Conservation (phyloP, 1,284 basidiomycete species). For the Ganoderma sinense region DNA sequence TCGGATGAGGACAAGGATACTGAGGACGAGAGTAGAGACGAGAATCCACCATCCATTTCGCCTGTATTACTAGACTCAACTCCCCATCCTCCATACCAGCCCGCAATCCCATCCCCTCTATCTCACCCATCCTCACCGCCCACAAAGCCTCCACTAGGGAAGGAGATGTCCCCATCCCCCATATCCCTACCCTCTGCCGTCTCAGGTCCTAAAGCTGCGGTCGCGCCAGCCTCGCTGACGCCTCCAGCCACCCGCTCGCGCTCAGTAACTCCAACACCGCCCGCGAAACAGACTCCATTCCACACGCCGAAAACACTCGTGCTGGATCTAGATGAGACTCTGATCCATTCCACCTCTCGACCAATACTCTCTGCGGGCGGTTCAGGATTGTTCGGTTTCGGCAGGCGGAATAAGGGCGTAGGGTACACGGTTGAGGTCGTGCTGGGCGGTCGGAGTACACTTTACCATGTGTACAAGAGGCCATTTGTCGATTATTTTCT, state of each 20-base stretch:
- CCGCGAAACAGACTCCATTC: constrained; percentile 70
- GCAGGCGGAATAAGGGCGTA: constrained; percentile 69
- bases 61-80: constrained; percentile 36
- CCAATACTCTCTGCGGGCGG: constrained; percentile 63
- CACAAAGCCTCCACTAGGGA: constrained; percentile 21
- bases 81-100: constrained; percentile 33
- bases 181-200: constrained; percentile 12
- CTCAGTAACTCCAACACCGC: constrained; percentile 56
- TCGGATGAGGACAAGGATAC: constrained; percentile 47
- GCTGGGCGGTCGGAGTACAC: constrained; percentile 86
- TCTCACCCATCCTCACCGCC: constrained; percentile 30
- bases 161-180: constrained; percentile 22
- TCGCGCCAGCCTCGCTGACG: constrained; percentile 29
- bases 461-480: constrained; percentile 99
- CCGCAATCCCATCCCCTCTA: constrained; percentile 35
- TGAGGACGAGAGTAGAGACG: constrained; percentile 49
- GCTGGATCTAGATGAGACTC: constrained; percentile 96
- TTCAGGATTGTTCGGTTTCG: constrained; percentile 70
- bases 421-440: constrained; percentile 97
- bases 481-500: constrained; percentile 97
- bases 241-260: constrained; percentile 39
- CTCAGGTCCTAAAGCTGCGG: constrained; percentile 9
- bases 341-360: constrained; percentile 96
- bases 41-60: constrained; percentile 35
- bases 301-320: constrained; percentile 91